Evolutionary conservation across 768 basidiomycete genomes (phyloP), one percentile per base, ranked within the genome.

Genomic region (Lentinula aciculospora): DNA sequence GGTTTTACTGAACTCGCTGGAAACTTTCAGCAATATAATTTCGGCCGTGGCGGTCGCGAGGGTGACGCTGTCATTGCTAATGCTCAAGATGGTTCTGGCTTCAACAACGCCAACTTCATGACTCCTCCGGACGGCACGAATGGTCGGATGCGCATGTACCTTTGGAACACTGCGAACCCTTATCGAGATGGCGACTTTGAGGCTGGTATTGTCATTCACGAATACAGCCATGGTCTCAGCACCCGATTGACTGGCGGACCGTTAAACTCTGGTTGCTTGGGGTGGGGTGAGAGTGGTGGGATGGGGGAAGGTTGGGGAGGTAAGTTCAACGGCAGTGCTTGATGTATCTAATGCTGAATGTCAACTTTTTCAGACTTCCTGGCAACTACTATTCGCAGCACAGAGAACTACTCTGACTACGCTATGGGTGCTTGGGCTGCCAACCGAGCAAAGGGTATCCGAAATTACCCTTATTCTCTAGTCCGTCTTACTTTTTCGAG

Each of bases 1-100:
- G 96, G 96, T 19, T 99, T 99, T 71, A 89, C 90, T 66, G 95
- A 98, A 71, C 77, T 78, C 8, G 74, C 89, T 1, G 95, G 95
- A 13, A 98, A 99, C 80, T 99, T 98, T 88, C 96, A 99, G 72
- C 92, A 94, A 66, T 82, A 92, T 80, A 98, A 98, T 83, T 96
- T 95, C 65, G 94, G 86, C 1, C 84, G 86, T 39, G 96, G 95
- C 27, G 96, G 96, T 21, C 72, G 72, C 55, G 94, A 93, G 66
- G 83, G 83, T 61, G 94, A 99, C 62, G 94, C 85, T 31, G 92
- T 99, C 58, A 93, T 97, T 60, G 84, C 90, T 55, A 96, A 96
- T 65, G 96, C 96, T 1, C 94, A 98, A 72, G 96, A 98, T 63
- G 96, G 96, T 39, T 88, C 84, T 13, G 95, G 94, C 1, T 94